Base-by-base conservation (phyloP, 805 yeast genomes). In the Pichia exigua region DNA sequence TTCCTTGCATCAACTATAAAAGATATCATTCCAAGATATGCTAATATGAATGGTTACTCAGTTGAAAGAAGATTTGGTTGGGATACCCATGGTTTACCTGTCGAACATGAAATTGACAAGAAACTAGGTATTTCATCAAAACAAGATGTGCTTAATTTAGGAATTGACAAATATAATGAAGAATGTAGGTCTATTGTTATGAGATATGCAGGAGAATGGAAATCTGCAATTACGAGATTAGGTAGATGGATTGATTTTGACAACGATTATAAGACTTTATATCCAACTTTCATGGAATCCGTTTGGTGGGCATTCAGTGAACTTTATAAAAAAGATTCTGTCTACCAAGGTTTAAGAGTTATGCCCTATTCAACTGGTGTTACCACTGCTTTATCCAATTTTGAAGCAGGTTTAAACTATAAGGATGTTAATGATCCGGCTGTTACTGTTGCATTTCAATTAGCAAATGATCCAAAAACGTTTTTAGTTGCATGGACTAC, bases 221-320 rank as follows among this genome's bases (percentile, higher is more conserved):
- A 95, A 66, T 77, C 77, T 57, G 91, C 95, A 61, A 87, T 94
- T 62, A 92, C 90, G 50, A 86, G 98, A 72, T 72, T 94, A 59
- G 99, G 99, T 58, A 86, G 99, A 72, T 94, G 99, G 99, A 91
- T 94, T 66, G 99, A 94, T 72, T 92, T 94, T 73, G 99, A 94
- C 68, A 89, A 94, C 68, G 99, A 94, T 73, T 91, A 91, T 77
- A 92, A 92, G 75, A 94, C 99, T 28, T 78, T 94, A 71, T 90
- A 95, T 69, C 97, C 97, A 45, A 76, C 84, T 52, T 94, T 89
- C 62, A 94, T 94, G 99, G 99, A 94, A 74, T 87, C 97, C 45
- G 94, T 84, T 46, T 94, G 99, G 99, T 94, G 99, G 99, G 96
- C 89, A 32, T 94, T 94, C 79, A 83, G 86, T 74, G 82, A 89